Evolutionary conservation across 2,329 filamentous ascomycete species (phyloP), one percentile per base, ranked within the genome.

Genomic region (Aspergillus proliferans): DNA sequence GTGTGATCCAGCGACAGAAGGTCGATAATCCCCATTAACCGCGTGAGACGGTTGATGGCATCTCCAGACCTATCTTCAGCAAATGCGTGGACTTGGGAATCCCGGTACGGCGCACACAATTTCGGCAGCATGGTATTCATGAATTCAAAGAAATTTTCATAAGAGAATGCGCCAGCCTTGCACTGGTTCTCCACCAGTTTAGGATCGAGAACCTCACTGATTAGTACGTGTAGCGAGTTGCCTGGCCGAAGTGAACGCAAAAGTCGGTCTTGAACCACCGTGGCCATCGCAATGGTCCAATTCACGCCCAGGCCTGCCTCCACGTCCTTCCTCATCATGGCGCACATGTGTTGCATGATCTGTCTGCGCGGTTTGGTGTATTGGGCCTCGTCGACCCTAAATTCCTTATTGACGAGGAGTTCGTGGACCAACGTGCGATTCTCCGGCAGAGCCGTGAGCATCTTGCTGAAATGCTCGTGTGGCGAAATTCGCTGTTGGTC

Each of bases 211-310:
- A 78, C 77, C 53, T 84, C 81, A 18, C 77, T 79, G 44, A 85
- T 81, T 49, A 83, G 66, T 12, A 75, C 76, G 58, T 84, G 74
- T 63, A 84, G 77, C 4, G 79, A 81, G 60, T 83, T 83, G 5
- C 80, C 80, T 19, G 77, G 75, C 58, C 76, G 80, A 46, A 85
- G 65, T 51, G 83, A 75, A 24, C 78, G 76, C 36, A 84, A 63
- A 21, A 85, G 69, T 57, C 83, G 83, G 45, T 77, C 76, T 43
- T 80, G 76, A 41, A 85, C 79, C 52, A 84, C 81, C 42, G 83
- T 79, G n/a, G 81, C 82, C 73, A 84, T 83, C n/a, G 80, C 79
- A 19, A 81, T 74, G 14, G 80, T 84, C 82, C 82, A 85, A 15
- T 73, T 66, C 3, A 76, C 74, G 15, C 77, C 77, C 46, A 78